Percentiles rank a stretch among this genome's conserved stretches.
These are phyloP conservation scores for Macrophomina phaseolina DNA, from an alignment of 2,329 filamentous ascomycete species.

Conservation along the genomic window DNA sequence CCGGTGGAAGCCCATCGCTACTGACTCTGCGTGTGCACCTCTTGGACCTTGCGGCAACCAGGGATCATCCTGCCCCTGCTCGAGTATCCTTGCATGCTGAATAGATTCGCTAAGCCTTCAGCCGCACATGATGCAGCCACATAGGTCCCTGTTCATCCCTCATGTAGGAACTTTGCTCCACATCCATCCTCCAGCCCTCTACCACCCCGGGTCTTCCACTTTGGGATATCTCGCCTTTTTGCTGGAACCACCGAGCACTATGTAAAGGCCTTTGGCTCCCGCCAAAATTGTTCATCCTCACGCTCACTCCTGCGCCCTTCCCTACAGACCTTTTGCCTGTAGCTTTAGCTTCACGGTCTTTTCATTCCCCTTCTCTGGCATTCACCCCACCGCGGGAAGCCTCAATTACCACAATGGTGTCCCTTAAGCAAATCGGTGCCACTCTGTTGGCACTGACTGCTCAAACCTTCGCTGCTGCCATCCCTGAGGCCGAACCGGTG, in stretches of 20 bases:
- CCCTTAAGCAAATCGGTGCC: slow-evolving; percentile 29
- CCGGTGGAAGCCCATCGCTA: slow-evolving; percentile 2
- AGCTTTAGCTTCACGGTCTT: slow-evolving; percentile 4
- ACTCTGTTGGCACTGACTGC: slow-evolving; percentile 31
- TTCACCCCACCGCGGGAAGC: not conserved
- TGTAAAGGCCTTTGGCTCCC: slow-evolving; percentile 18
- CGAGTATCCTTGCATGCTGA: slow-evolving; percentile 5
- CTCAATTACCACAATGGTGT: slow-evolving; percentile 33
- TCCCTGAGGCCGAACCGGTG: slow-evolving; percentile 32
- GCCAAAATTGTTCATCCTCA: not conserved
- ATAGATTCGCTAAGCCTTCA: slow-evolving; percentile 13
- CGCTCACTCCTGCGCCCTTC: slow-evolving; percentile 13
- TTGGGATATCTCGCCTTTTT: slow-evolving; percentile 1
- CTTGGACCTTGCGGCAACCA: not conserved
- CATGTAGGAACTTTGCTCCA: not conserved
- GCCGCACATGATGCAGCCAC: not conserved
- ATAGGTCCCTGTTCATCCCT: not conserved
- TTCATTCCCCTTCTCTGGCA: not conserved
- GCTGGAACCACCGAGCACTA: slow-evolving; percentile 2
- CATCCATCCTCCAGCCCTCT: not conserved
- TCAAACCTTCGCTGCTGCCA: slow-evolving; percentile 34
- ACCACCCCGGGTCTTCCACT: slow-evolving; percentile 11
- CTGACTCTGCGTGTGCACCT: not conserved
- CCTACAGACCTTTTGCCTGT: not conserved
- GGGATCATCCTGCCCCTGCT: slow-evolving; percentile 8